Conservation (phyloP, 495 filamentous ascomycete genomes). For the Tuber borchii region DNA sequence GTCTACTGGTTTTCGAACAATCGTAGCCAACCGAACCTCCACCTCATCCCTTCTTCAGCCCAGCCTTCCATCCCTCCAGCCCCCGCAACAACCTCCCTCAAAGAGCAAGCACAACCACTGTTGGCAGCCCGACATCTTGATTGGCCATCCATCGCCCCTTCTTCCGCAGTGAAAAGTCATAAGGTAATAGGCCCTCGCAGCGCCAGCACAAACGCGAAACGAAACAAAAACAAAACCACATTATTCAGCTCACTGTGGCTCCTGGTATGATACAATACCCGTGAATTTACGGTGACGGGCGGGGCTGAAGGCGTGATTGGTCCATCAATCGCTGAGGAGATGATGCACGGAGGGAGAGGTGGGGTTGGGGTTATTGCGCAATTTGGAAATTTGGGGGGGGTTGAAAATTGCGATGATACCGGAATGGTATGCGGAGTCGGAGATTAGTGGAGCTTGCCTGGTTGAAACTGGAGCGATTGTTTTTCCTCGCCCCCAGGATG, state of each 20-base stretch:
- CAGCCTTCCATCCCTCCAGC: background rate
- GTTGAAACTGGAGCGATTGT: background rate
- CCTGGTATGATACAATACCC: background rate
- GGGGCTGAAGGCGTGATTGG: background rate
- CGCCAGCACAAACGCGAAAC: background rate
- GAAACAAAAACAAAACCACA: background rate
- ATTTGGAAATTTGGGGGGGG: background rate
- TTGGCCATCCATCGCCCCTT: background rate
- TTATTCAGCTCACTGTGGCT: background rate
- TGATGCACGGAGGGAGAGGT: background rate
- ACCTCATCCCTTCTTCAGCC: background rate
- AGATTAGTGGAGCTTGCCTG: background rate
- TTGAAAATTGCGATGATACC: background rate
- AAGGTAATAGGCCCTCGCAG: background rate
- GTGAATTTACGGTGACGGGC: background rate
- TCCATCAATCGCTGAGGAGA: background rate
- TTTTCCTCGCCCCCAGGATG: background rate
- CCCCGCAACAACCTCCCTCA: background rate
- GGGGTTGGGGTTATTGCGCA: background rate
- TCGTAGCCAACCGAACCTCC: background rate
- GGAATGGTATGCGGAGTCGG: slow-evolving; percentile 2
- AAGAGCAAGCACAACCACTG: background rate
- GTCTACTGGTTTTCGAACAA: background rate
- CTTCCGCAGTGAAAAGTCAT: background rate
- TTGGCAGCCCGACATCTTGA: background rate